A percentile compares a stretch with the other conserved stretches of the same genome.
phyloP scores from a whole-genome alignment of 2,329 filamentous ascomycete genomes.

The Monosporascus sp. region DNA sequence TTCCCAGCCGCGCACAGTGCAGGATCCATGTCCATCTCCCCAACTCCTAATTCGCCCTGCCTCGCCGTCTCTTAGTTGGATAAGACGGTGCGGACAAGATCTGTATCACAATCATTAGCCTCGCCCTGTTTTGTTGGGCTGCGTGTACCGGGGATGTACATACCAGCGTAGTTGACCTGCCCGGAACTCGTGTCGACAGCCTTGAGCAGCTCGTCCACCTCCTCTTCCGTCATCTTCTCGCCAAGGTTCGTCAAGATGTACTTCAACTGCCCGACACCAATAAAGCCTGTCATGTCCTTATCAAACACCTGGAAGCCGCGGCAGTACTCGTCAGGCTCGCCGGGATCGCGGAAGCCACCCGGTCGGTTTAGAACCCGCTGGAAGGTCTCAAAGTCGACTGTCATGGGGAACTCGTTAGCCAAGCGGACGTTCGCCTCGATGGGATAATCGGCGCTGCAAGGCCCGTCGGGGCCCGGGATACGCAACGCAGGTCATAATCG shows the following conservation, averaged over 20 bases:
- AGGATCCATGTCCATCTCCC: constrained; percentile 5
- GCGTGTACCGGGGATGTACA: constrained; percentile 18
- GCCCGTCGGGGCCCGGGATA: too few species aligned
- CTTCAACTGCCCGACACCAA: constrained; percentile 94
- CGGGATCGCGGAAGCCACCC: constrained; percentile 95
- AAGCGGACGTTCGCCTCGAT: background rate
- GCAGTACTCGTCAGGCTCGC: constrained; percentile 97
- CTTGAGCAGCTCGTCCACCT: constrained; percentile 98
- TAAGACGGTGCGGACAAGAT: constrained; percentile 80
- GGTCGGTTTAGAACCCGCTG: constrained; percentile 94
- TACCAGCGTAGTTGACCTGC: constrained; percentile 96
- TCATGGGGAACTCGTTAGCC: constrained; percentile 6
- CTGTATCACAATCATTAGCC: constrained; percentile 34
- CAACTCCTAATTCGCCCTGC: constrained; percentile 16
- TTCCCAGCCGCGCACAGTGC: background rate
- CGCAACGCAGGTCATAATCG: background rate
- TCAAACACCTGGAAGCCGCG: constrained; percentile 99
- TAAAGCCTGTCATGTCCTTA: constrained; percentile 97
- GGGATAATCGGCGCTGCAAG: background rate
- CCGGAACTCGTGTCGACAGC: constrained; percentile 92
- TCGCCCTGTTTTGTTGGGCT: background rate
- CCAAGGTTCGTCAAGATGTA: constrained; percentile 97
- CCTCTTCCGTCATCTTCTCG: constrained; percentile 99
- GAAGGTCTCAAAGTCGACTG: constrained; percentile 98
- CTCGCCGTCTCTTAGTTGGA: constrained; percentile 56